phyloP scores from a whole-genome alignment of 2,329 filamentous ascomycete genomes.

The Cryphonectria naterciae region DNA sequence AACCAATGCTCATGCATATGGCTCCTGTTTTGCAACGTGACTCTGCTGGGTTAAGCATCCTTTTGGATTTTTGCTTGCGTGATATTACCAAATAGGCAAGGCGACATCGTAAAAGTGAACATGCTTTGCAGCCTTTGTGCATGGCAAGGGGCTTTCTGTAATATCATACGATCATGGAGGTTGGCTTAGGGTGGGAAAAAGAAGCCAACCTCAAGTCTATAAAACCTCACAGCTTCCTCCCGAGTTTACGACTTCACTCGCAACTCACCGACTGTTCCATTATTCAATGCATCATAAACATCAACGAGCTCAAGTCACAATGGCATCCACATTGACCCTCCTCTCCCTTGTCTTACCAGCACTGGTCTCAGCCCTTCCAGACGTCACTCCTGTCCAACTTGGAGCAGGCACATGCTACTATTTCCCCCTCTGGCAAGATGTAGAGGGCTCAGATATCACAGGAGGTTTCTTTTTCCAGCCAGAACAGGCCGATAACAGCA shows the following conservation, averaged over 20 bases:
- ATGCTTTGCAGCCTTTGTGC: neutral
- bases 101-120: neutral
- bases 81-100: neutral
- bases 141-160: neutral
- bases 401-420: neutral
- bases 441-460: neutral
- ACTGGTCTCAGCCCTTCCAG: neutral
- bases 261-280: neutral
- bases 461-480: slow-evolving; percentile 5
- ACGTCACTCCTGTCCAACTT: neutral
- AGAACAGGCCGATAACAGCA: slow-evolving; percentile 7
- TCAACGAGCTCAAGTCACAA: neutral
- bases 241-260: neutral
- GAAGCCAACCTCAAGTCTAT: neutral
- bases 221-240: neutral
- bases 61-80: neutral
- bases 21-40: neutral
- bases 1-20: neutral
- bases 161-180: neutral
- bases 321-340: neutral
- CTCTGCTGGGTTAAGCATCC: neutral
- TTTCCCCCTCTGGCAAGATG: neutral
- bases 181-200: too few relatives aligned
- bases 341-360: neutral
- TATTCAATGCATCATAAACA: neutral